phyloP scores from a whole-genome alignment of 2,329 filamentous ascomycete species.

The Clonostachys solani region DNA sequence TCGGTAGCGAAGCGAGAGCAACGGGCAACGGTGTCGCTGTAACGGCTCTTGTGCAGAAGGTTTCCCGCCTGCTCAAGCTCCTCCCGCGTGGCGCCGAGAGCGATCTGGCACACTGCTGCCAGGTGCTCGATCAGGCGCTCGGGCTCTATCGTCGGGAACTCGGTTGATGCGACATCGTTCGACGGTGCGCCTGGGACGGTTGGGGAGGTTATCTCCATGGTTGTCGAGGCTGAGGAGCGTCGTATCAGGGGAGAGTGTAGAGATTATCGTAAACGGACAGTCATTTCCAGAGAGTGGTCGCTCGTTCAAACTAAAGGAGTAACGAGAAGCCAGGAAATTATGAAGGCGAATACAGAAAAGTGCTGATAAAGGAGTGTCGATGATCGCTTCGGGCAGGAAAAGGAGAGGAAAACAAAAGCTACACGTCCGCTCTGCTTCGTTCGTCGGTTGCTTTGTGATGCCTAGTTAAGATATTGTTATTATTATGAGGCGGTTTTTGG shows the following conservation, averaged over 20 bases:
- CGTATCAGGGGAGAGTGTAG: background rate
- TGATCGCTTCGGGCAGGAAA: too few relatives aligned
- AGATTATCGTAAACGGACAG: background rate
- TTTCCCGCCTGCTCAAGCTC: constrained; percentile 81
- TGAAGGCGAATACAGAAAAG: too few relatives aligned
- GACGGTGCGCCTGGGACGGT: constrained; percentile 33
- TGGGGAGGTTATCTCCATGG: constrained; percentile 48
- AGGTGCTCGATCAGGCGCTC: constrained; percentile 68
- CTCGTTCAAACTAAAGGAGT: too few relatives aligned
- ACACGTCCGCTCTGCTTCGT: too few relatives aligned
- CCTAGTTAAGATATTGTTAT: too few relatives aligned
- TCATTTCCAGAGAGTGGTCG: background rate
- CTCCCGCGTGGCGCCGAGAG: constrained; percentile 68
- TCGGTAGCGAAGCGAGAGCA: constrained; percentile 89
- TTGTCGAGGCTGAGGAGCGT: background rate
- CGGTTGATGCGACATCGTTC: constrained; percentile 39
- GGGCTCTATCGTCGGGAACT: constrained; percentile 61
- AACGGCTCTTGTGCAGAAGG: constrained; percentile 68
- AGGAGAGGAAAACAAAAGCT: too few relatives aligned
- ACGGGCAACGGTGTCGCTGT: constrained; percentile 78
- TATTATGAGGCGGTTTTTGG: too few relatives aligned
- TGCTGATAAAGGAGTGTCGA: too few relatives aligned
- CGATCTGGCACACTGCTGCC: constrained; percentile 64
- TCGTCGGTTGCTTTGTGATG: too few relatives aligned
- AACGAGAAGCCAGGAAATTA: too few relatives aligned